Evolutionary conservation across 2,329 filamentous ascomycete species (phyloP), one percentile per base, ranked within the genome.

Genomic region (Aspergillus awamori): DNA sequence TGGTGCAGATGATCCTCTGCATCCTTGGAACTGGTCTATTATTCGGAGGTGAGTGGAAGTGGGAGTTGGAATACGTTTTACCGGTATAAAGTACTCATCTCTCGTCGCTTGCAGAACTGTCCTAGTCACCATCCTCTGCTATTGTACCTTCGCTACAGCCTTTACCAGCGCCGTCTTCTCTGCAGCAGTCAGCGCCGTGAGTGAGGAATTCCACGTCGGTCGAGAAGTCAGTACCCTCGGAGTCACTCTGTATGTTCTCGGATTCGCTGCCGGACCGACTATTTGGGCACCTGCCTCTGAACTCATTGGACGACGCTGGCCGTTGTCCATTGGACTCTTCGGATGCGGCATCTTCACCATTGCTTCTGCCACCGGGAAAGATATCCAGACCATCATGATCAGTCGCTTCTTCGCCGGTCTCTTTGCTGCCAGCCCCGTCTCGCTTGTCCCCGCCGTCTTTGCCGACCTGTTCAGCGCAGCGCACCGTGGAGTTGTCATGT

Each of bases 121-220:
- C 5, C 65, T 74, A 4, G 72, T 73, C 1, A 55, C 59, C 26
- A 62, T 70, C 1, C 60, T 75, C 5, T 69, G 70, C 13, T 86
- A 81, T 57, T 80, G 80, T 5, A 85, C 84, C 3, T 76, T 86
- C 41, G 73, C 77, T 1, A 76, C 80, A 0, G 81, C 83, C 0
- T 85, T 86, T 62, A 79, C 80, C 0, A 78, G 75, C 8, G 88
- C 86, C 73, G 87, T 92, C 68, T 92, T 91, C 78, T 90, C 89
- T 1, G 79, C 87, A 15, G 87, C 88, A 4, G 89, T 88, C 0
- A 62, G 63, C 4, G 67, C 78, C 6, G 81, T 92, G 7, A 83
- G 85, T 11, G 49, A 61, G 3, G 71, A 83, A 8, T 84, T 84
- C 63, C 62, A 79, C 11, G 77, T 83, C 15, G 76, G 77, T n/a